Evolutionary conservation across 176 grass and related monocot genomes (phyloP).

Genomic region (Miscanthus lutarioriparius): DNA sequence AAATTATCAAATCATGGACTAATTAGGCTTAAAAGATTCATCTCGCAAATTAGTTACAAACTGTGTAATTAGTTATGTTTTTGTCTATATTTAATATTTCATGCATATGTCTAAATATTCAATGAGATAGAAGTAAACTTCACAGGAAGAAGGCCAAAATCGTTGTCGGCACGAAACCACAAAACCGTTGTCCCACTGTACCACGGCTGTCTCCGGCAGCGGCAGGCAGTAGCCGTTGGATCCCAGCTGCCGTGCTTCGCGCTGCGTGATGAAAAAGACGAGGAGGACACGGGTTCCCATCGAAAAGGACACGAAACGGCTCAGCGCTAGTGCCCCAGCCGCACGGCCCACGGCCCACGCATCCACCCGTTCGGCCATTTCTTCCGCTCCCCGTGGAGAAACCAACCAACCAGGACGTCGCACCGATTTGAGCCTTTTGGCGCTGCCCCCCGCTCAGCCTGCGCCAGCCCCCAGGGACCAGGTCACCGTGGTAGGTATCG

Average conservation of each 20-base stretch:
- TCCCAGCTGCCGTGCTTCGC: neutral
- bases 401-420: neutral
- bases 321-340: neutral
- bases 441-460: neutral
- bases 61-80: too few species aligned
- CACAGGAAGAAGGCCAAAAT: too few species aligned
- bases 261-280: neutral
- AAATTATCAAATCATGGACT: too few species aligned
- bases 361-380: neutral
- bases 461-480: too few species aligned
- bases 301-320: constrained; percentile 20
- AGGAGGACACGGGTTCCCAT: neutral
- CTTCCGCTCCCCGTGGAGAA: neutral
- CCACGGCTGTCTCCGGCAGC: neutral
- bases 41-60: too few species aligned
- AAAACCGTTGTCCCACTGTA: neutral
- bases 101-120: too few species aligned
- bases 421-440: neutral
- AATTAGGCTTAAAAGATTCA: too few species aligned
- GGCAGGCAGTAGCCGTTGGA: constrained; percentile 28
- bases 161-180: too few species aligned
- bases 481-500: too few species aligned
- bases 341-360: too few species aligned
- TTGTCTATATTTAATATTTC: too few species aligned
- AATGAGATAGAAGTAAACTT: too few species aligned